Conservation (phyloP, 768 basidiomycete species). For the Leccinum longicurvipes region DNA sequence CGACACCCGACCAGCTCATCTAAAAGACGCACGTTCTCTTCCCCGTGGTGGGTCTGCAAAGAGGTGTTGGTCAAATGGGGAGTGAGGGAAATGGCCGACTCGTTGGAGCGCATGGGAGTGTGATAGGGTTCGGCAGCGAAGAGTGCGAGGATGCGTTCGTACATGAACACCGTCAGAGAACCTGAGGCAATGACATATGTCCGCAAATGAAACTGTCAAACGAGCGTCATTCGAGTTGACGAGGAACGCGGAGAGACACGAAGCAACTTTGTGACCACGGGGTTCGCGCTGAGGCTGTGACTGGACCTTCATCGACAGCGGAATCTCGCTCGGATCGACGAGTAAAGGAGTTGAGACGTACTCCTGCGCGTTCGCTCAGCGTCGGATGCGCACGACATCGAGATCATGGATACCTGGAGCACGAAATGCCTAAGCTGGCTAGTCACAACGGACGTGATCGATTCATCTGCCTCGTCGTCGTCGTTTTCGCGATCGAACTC, state of each 20-base stretch:
- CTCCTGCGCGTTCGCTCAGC: slow-evolving; percentile 51
- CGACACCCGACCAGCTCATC: slow-evolving; percentile 73
- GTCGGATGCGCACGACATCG: slow-evolving; percentile 1
- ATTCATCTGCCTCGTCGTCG: slow-evolving; percentile 44
- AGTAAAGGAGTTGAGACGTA: slow-evolving; percentile 79
- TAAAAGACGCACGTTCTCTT: slow-evolving; percentile 72
- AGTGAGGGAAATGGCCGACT: slow-evolving; percentile 37
- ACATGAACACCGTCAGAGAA: slow-evolving; percentile 76
- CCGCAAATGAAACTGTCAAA: slow-evolving; percentile 83
- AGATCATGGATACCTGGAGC: slow-evolving; percentile 63
- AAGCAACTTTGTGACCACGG: slow-evolving; percentile 58
- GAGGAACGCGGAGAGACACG: background rate
- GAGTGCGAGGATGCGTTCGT: slow-evolving; percentile 78
- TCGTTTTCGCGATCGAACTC: slow-evolving; percentile 67
- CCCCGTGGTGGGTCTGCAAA: slow-evolving; percentile 65
- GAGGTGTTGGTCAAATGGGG: slow-evolving; percentile 93
- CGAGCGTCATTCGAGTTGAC: slow-evolving; percentile 10
- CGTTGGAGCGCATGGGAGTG: slow-evolving; percentile 37
- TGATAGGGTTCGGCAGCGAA: slow-evolving; percentile 78
- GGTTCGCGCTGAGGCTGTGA: slow-evolving; percentile 20
- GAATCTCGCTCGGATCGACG: slow-evolving; percentile 59
- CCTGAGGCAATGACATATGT: slow-evolving; percentile 82
- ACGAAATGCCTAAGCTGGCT: slow-evolving; percentile 95
- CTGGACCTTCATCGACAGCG: slow-evolving; percentile 18
- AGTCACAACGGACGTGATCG: slow-evolving; percentile 59